These are phyloP conservation scores for Amanita phalloides DNA, from an alignment of 768 basidiomycete species.

Conservation along the genomic window DNA sequence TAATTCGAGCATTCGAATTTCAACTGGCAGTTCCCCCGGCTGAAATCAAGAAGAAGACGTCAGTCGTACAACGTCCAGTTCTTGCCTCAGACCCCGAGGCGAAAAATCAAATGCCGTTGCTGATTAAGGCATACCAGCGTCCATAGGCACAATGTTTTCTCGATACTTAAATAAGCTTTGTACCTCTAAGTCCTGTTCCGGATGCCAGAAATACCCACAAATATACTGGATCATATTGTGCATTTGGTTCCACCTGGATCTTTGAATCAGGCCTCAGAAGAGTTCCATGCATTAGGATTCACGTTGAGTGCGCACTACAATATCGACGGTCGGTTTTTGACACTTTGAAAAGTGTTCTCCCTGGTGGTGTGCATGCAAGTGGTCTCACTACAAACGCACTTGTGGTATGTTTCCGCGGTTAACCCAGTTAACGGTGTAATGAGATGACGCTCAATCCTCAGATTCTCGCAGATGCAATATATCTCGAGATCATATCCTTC, in stretches of 20 bases:
- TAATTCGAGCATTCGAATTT: constrained; percentile 38
- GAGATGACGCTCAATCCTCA: constrained; percentile 11
- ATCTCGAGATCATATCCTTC: constrained; percentile 65
- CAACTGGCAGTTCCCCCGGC: constrained; percentile 32
- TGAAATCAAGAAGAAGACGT: constrained; percentile 20
- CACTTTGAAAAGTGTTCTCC: constrained; percentile 36
- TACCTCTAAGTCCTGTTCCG: background rate
- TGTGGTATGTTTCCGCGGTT: constrained; percentile 28
- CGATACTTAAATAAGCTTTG: background rate
- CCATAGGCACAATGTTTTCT: background rate
- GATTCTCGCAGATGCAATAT: constrained; percentile 46
- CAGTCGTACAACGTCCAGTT: constrained; percentile 34
- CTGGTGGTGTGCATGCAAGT: constrained; percentile 55
- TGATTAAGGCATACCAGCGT: constrained; percentile 19
- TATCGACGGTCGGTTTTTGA: background rate
- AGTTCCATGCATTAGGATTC: constrained; percentile 56
- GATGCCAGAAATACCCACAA: constrained; percentile 12
- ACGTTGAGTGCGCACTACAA: constrained; percentile 28
- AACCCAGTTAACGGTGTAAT: background rate
- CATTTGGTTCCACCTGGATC: constrained; percentile 60
- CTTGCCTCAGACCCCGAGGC: constrained; percentile 29
- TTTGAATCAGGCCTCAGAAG: constrained; percentile 34
- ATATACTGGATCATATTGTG: constrained; percentile 57
- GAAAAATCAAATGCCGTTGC: constrained; percentile 35
- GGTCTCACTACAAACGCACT: constrained; percentile 58